Evolutionary conservation across 2,329 filamentous ascomycete species (phyloP).

Genomic region (Aspergillus viridinutans): DNA sequence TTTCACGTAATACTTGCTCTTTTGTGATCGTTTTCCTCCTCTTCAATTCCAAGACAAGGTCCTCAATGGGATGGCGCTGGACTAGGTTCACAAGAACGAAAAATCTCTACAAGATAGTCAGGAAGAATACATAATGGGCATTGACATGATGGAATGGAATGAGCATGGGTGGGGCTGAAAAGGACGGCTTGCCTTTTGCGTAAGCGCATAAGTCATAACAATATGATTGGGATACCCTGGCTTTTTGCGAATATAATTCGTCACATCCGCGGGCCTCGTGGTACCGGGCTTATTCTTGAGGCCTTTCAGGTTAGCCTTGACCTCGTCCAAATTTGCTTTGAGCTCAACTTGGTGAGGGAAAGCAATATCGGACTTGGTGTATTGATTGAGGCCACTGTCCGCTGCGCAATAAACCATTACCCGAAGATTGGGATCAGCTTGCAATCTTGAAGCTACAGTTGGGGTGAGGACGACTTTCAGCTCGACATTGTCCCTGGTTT

Average conservation of each 20-base stretch:
- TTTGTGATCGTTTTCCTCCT: constrained; percentile 70
- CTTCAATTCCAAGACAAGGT: constrained; percentile 66
- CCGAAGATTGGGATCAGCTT: constrained; percentile 58
- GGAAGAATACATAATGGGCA: neutral
- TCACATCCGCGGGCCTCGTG: constrained; percentile 90
- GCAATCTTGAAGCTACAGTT: constrained; percentile 52
- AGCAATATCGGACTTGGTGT: constrained; percentile 64
- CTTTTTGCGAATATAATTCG: constrained; percentile 65
- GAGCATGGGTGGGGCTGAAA: neutral
- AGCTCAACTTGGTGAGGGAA: constrained; percentile 93
- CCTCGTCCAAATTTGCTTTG: constrained; percentile 79
- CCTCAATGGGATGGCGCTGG: constrained; percentile 64
- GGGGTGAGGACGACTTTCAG: constrained; percentile 57
- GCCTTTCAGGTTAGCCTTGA: constrained; percentile 90
- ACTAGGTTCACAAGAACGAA: constrained; percentile 73
- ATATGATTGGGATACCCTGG: constrained; percentile 69
- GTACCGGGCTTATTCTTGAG: constrained; percentile 95
- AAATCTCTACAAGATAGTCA: constrained; percentile 55
- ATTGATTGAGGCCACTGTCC: constrained; percentile 55
- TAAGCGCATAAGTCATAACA: constrained; percentile 87
- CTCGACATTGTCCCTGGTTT: constrained; percentile 54
- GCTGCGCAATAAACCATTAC: constrained; percentile 81
- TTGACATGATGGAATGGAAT: neutral
- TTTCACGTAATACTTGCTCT: constrained; percentile 74
- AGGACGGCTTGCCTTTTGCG: constrained; percentile 65